Percentiles rank a stretch among this genome's conserved stretches.
Evolutionary conservation across 306 rosid species (phyloP).

Genomic region (Rosa chinensis): DNA sequence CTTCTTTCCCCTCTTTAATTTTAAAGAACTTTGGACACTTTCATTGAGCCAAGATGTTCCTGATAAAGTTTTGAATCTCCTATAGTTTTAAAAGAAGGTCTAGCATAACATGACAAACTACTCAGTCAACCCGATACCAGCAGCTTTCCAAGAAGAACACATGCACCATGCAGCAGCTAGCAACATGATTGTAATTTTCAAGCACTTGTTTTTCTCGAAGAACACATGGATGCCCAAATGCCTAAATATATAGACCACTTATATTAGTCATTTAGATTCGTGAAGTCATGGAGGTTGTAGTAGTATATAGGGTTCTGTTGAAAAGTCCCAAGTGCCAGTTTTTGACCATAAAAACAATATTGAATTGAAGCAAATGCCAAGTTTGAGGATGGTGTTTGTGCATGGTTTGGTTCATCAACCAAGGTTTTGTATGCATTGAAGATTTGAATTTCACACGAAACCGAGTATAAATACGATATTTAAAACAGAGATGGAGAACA

Average conservation of each 20-base stretch:
- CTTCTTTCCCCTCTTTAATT: not conserved
- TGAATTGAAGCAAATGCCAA: slow-evolving; percentile 22
- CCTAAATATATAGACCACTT: not conserved
- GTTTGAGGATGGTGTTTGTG: slow-evolving; percentile 31
- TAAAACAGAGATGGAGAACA: slow-evolving; percentile 4
- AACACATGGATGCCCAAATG: not conserved
- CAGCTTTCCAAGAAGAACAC: slow-evolving; percentile 26
- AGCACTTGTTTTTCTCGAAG: slow-evolving; percentile 14
- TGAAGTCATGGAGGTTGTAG: not conserved
- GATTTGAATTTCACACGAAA: slow-evolving; percentile 5
- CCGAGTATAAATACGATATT: slow-evolving; percentile 1
- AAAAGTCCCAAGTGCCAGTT: slow-evolving; percentile 40
- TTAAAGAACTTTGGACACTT: not conserved
- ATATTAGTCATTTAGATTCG: not conserved
- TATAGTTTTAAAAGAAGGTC: not conserved
- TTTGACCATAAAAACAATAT: slow-evolving; percentile 47
- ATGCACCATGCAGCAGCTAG: slow-evolving; percentile 3
- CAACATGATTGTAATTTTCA: slow-evolving; percentile 17
- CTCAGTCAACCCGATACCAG: slow-evolving; percentile 27
- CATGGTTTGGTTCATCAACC: slow-evolving; percentile 33
- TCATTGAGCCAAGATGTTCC: not conserved
- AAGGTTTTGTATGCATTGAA: slow-evolving; percentile 24
- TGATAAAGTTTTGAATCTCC: not conserved
- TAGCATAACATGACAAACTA: slow-evolving; percentile 19
- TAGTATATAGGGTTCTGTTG: slow-evolving; percentile 13